Evolutionary conservation across 2,329 filamentous ascomycete genomes (phyloP), one percentile per base, ranked within the genome.

Genomic region (Clarireedia homoeocarpa): DNA sequence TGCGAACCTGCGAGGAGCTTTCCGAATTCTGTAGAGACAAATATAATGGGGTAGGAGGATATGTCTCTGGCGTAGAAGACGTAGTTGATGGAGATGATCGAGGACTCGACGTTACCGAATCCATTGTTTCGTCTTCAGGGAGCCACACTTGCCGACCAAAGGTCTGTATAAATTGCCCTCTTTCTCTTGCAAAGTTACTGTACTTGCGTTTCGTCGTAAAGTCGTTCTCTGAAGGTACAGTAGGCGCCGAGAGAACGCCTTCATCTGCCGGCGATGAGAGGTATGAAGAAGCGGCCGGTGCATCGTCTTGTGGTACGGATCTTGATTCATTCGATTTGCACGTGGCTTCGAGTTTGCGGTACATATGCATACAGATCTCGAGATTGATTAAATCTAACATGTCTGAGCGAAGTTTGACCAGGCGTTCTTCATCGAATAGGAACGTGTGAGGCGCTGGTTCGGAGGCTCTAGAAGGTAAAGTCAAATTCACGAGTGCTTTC

Each of bases 341-440:
- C 44, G 55, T 48, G n/a, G 61, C 51, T 34, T 69, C 62, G 5
- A 68, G 52, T 17, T 52, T 59, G 15, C 62, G 60, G 40, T 66
- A 68, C n/a, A 68, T 55, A 24, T 59, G 58, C 64, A 68, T 67
- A 72, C 82, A 85, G 15, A 85, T 75, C 58, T 85, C 81, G 12
- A 86, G 68, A 65, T 84, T 84, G 63, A 85, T 78, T 53, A 79
- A 75, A 62, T 85, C 82, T 30, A 79, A 73, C 69, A 85, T 76
- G 65, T 85, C 82, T 6, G 77, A 75, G 17, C 81, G 77, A 38
- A 85, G 73, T 65, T 84, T 84, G 51, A 77, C 65, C 45, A 86
- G 72, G 30, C 83, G 78, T 66, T 85, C 83, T 64, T 85, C 82
- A 61, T 86, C 83, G 54, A 85, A 85, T 46, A 83, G 71, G 62